Conservation (phyloP, 1,139 yeast genomes). For the Kurtzmaniella natalensis region DNA sequence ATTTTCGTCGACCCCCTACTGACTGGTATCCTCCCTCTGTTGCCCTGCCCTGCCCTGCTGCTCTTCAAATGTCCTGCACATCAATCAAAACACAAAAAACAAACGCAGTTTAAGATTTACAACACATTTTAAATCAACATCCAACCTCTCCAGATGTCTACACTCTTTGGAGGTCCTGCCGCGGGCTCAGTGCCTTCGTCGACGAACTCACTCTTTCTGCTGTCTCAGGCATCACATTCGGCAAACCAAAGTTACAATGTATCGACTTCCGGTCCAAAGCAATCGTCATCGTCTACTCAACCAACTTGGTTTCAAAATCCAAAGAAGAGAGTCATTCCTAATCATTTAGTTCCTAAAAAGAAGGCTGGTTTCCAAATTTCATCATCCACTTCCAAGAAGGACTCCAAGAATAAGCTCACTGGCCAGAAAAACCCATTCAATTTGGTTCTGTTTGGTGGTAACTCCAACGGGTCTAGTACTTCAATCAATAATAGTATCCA, state of each 20-base stretch:
- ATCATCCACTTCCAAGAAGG: conserved; percentile 13
- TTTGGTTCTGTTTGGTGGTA: conserved; percentile 36
- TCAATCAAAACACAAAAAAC: too few relatives aligned
- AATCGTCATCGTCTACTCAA: conserved; percentile 8
- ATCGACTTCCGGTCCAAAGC: conserved; percentile 1
- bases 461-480: conserved; percentile 12
- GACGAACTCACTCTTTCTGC: conserved; percentile 1
- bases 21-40: too few relatives aligned
- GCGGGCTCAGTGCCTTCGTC: neutral
- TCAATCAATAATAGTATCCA: conserved; percentile 14
- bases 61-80: too few relatives aligned
- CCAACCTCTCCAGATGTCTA: conserved; percentile 4
- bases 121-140: too few relatives aligned
- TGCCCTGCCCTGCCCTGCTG: neutral
- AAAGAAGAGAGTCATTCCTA: conserved; percentile 57
- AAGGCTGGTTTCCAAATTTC: conserved; percentile 40
- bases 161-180: conserved; percentile 4
- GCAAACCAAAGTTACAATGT: neutral
- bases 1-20: too few relatives aligned
- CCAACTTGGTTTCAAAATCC: conserved; percentile 55
- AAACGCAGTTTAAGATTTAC: too few relatives aligned
- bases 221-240: neutral
- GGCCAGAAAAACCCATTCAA: conserved; percentile 27
- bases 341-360: conserved; percentile 42
- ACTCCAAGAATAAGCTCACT: conserved; percentile 10